A percentile compares a stretch with the other conserved stretches of the same genome.
These are phyloP conservation scores for Penicillium crustosum DNA, from an alignment of 2,329 filamentous ascomycete genomes.

Conservation along the genomic window DNA sequence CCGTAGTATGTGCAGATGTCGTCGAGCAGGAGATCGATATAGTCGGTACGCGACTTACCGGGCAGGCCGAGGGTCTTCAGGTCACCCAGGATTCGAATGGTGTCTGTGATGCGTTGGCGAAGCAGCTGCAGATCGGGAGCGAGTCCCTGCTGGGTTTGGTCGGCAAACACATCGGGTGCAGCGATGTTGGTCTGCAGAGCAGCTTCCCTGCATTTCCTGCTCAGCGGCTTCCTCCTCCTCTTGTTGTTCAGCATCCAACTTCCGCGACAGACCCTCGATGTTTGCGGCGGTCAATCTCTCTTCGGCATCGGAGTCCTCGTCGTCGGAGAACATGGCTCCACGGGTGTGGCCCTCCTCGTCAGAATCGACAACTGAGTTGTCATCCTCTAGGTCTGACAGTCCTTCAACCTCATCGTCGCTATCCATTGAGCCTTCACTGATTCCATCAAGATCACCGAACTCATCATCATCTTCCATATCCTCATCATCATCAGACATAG, in stretches of 20 bases:
- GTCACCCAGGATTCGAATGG: slow-evolving; percentile 85
- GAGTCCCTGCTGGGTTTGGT: slow-evolving; percentile 62
- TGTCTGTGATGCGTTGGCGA: slow-evolving; percentile 86
- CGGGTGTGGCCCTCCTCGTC: slow-evolving; percentile 60
- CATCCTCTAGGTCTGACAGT: slow-evolving; percentile 57
- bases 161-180: slow-evolving; percentile 64
- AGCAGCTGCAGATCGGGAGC: slow-evolving; percentile 89
- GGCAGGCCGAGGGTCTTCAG: slow-evolving; percentile 79
- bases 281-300: slow-evolving; percentile 93
- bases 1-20: slow-evolving; percentile 97
- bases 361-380: slow-evolving; percentile 65
- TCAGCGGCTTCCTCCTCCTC: slow-evolving; percentile 79
- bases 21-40: slow-evolving; percentile 79
- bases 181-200: slow-evolving; percentile 92
- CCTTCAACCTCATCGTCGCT: slow-evolving; percentile 49
- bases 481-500: slow-evolving; percentile 34
- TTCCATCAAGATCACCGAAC: slow-evolving; percentile 46
- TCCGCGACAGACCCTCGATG: slow-evolving; percentile 85
- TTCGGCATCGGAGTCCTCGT: slow-evolving; percentile 85
- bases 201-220: slow-evolving; percentile 79
- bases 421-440: slow-evolving; percentile 48
- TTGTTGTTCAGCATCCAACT: slow-evolving; percentile 74
- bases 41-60: slow-evolving; percentile 80
- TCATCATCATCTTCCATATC: slow-evolving; percentile 46
- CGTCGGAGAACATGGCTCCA: slow-evolving; percentile 87